Base-by-base conservation (phyloP, 768 basidiomycete species). In the Phlebiopsis flavidoalba region DNA sequence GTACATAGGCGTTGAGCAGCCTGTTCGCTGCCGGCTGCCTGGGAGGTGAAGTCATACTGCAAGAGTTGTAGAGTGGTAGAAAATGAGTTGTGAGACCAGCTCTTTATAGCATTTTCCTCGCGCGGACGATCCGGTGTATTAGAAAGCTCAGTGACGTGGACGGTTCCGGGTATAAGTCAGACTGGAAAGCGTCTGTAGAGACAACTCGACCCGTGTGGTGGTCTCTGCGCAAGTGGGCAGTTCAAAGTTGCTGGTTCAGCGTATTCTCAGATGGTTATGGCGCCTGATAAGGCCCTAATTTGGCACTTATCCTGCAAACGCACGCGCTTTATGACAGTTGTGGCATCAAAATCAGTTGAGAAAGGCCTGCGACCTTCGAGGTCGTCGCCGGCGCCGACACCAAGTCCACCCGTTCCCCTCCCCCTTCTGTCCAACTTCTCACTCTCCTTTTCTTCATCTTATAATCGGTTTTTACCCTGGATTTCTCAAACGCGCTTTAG, bases 1-100 rank as follows among this genome's bases (percentile, higher is more conserved):
- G 54, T 36, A 71, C 70, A 56, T 69, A 71, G 58, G 67, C 68
- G 63, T 66, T 65, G 53, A 71, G 69, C 14, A 69, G 64, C 61
- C 69, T 71, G 66, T 71, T 67, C 12, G 68, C 63, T 43, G 61
- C 55, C 6, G 65, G 57, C 58, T 63, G 49, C 15, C 63, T 63
- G 46, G 67, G 60, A 26, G 64, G 64, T n/a, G 64, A 65, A 26
- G 61, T 21, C 64, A 65, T 65, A 61, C 53, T 14, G 53, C 22
- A 33, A n/a, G 26, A 33, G 46, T 35, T 56, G 35, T 46, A 48
- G 54, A 36, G 22, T 7, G 40, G 10, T 51, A 21, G 33, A 49
- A 21, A 36, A 51, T 33, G 31, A 53, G 40, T 45, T 33, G 31
- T 55, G 59, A 60, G 59, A 49, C 59, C 59, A 11, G 59, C 59